A percentile compares a stretch with the other conserved stretches of the same genome.
phyloP scores from a whole-genome alignment of 169 alveolate genomes.

The Plasmodium falciparum region DNA sequence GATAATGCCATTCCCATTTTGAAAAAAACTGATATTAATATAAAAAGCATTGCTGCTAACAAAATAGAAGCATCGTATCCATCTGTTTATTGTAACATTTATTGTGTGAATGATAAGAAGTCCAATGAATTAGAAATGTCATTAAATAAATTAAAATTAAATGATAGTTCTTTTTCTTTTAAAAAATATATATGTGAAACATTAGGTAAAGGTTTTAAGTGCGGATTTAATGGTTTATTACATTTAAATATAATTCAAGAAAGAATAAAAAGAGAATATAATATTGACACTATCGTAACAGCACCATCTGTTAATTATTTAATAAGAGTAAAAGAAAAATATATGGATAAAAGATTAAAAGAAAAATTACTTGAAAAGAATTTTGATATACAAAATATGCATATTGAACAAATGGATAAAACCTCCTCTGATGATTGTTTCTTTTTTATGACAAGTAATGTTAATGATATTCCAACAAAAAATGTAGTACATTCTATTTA shows the following conservation, averaged over 20 bases:
- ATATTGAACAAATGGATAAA: conserved; percentile 1
- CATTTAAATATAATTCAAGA: conserved; percentile 95
- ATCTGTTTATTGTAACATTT: conserved; percentile 93
- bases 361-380: conserved; percentile 32
- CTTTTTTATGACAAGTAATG: conserved; percentile 72
- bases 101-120: conserved; percentile 89
- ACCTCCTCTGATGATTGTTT: background rate
- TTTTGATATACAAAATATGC: conserved; percentile 27
- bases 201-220: conserved; percentile 94
- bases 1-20: background rate
- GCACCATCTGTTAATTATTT: conserved; percentile 91
- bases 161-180: conserved; percentile 92
- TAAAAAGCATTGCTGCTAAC: conserved; percentile 37
- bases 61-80: conserved; percentile 86
- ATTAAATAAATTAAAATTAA: conserved; percentile 89
- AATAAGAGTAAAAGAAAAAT: conserved; percentile 74
- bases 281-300: conserved; percentile 90
- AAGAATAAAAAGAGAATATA: conserved; percentile 92
- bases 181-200: conserved; percentile 90
- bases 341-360: conserved; percentile 68
- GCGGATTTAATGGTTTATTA: conserved; percentile 96
- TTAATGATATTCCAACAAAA: conserved; percentile 64
- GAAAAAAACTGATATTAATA: conserved; percentile 8
- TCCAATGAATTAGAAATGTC: conserved; percentile 84
- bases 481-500: conserved; percentile 5